These are phyloP conservation scores for Trichocomaceae sp. DNA, from an alignment of 2,329 filamentous ascomycete species.

Conservation along the genomic window DNA sequence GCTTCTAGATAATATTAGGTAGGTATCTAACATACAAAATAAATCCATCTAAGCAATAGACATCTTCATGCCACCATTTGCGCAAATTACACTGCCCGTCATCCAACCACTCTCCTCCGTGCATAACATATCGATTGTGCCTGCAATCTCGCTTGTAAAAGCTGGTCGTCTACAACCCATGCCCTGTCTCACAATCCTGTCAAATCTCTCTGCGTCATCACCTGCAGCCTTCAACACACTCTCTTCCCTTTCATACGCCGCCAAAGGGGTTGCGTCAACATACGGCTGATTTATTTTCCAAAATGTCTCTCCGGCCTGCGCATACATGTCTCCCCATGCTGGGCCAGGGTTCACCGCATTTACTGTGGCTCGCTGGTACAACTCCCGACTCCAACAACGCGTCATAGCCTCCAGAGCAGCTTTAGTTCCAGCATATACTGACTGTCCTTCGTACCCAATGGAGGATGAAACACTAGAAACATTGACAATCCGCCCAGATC, in stretches of 20 bases:
- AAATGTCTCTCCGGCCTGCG: conserved; percentile 50
- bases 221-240: conserved; percentile 25
- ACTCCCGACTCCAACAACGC: conserved; percentile 58
- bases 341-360: conserved; percentile 62
- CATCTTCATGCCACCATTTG: conserved; percentile 62
- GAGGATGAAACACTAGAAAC: conserved; percentile 53
- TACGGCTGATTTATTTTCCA: conserved; percentile 54
- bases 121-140: conserved; percentile 70
- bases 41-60: conserved; percentile 8
- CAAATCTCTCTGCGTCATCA: conserved; percentile 46
- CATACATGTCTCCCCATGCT: conserved; percentile 60
- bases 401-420: conserved; percentile 64
- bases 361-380: conserved; percentile 56
- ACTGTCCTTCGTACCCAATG: conserved; percentile 53
- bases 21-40: too few species aligned
- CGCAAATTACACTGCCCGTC: conserved; percentile 71
- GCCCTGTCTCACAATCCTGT: conserved; percentile 57
- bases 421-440: conserved; percentile 60
- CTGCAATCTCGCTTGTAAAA: conserved; percentile 65
- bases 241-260: conserved; percentile 16
- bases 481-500: conserved; percentile 59
- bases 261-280: conserved; percentile 58
- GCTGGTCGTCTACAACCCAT: conserved; percentile 55
- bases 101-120: conserved; percentile 64
- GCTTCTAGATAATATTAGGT: too few species aligned